Conservation (phyloP, 352 stramenopile species). For the Globisporangium radiosum region DNA sequence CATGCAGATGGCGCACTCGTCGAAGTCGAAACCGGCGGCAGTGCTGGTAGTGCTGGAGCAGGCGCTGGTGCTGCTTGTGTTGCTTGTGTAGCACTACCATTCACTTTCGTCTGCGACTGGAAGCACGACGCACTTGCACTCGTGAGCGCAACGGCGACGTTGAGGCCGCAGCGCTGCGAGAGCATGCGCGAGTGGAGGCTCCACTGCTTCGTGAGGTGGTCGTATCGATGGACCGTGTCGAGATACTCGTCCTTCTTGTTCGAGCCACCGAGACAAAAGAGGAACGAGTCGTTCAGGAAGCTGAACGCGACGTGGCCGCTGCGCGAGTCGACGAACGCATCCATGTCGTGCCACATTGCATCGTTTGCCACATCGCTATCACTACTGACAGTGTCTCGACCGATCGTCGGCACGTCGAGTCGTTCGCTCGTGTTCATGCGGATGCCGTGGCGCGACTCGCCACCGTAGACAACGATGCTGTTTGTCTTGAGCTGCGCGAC, state of each 20-base stretch:
- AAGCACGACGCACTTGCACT: constrained; percentile 36
- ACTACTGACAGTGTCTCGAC: background rate
- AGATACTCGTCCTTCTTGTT: constrained; percentile 77
- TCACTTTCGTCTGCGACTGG: constrained; percentile 16
- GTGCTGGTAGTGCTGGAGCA: too few relatives aligned
- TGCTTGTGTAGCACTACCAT: background rate
- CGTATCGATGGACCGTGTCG: constrained; percentile 58
- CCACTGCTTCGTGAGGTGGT: constrained; percentile 58
- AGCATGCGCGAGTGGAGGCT: constrained; percentile 52
- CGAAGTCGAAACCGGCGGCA: too few relatives aligned
- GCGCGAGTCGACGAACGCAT: constrained; percentile 50
- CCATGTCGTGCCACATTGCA: constrained; percentile 37
- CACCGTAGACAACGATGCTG: constrained; percentile 56
- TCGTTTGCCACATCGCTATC: too few relatives aligned
- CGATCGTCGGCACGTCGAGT: constrained; percentile 26
- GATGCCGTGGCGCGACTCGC: constrained; percentile 55
- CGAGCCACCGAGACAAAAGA: constrained; percentile 68
- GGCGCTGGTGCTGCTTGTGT: background rate
- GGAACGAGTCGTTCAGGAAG: constrained; percentile 54
- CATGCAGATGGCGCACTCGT: too few relatives aligned
- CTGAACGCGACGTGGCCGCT: constrained; percentile 59
- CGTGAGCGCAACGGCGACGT: constrained; percentile 44
- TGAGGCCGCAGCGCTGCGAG: constrained; percentile 54
- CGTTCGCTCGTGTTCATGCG: constrained; percentile 59
- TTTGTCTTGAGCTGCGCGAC: constrained; percentile 40